Percentiles rank a stretch among this genome's conserved stretches.
Conservation (phyloP, 192 early-diverging fungal genomes). For the Powellomyces hirtus region DNA sequence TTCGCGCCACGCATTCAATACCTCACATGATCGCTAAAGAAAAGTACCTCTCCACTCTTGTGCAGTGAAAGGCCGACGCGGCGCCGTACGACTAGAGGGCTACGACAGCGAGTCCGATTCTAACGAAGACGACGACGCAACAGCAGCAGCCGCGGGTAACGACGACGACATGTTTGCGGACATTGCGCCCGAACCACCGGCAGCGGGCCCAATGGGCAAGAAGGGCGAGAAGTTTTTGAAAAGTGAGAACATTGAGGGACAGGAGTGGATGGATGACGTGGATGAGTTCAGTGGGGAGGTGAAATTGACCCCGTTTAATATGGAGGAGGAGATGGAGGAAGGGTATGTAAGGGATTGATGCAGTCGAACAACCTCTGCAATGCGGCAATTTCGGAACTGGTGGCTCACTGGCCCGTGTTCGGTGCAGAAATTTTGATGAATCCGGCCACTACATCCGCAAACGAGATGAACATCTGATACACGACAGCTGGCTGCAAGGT, state of each 20-base stretch:
- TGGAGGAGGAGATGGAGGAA: slow-evolving; percentile 58
- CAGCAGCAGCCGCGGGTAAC: slow-evolving; percentile 2
- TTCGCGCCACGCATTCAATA: neutral
- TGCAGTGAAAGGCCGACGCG: slow-evolving; percentile 8
- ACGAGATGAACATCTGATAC: slow-evolving; percentile 49
- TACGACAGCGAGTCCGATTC: slow-evolving; percentile 39
- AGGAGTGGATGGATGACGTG: slow-evolving; percentile 20
- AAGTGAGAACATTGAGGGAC: slow-evolving; percentile 26
- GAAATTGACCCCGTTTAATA: slow-evolving; percentile 55
- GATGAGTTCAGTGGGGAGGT: slow-evolving; percentile 25
- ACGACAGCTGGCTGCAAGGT: slow-evolving; percentile 58
- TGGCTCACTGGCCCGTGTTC: neutral
- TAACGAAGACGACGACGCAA: slow-evolving; percentile 15
- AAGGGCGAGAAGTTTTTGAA: slow-evolving; percentile 1
- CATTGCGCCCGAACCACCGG: neutral
- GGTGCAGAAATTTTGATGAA: slow-evolving; percentile 42
- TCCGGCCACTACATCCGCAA: slow-evolving; percentile 49
- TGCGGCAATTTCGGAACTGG: slow-evolving; percentile 1
- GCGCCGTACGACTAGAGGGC: slow-evolving; percentile 32
- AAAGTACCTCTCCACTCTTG: too few relatives aligned
- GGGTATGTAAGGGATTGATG: slow-evolving; percentile 31
- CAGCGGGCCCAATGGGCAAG: neutral
- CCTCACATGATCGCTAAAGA: neutral
- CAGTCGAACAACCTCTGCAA: neutral
- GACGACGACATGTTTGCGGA: slow-evolving; percentile 49